Base-by-base conservation (phyloP, 2,329 filamentous ascomycete genomes). In the Pestalotiopsis fici region DNA sequence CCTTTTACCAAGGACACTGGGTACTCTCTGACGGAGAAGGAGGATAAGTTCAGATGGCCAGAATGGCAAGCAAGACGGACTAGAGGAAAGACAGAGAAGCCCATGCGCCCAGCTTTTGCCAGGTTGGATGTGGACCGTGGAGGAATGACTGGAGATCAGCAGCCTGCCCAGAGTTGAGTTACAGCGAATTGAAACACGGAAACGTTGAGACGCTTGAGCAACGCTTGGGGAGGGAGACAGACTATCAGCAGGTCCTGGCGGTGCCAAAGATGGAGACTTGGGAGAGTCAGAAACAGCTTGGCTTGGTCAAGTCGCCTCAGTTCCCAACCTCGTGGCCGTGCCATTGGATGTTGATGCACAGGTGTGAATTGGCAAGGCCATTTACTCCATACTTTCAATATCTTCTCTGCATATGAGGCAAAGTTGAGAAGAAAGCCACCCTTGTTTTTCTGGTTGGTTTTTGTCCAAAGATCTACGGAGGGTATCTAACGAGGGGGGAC, bases 191-290 rank as follows among this genome's bases (percentile, higher is more conserved):
- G 61, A 64, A 64, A 64, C 61, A 54, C 47, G 43, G 61, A 64
- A 64, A 64, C 61, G 61, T 64, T 64, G 61, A 55, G 61, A 64
- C 61, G 61, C 61, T 39, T 64, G 61, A 27, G 60, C 35, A 37
- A n/a, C 39, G 60, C 31, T 47, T 47, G 35, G 35, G 57, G 31
- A 25, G 23, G 55, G 25, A 18, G 43, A 18, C 18, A 50, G 43
- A 50, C 43, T 50, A 50, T 50, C 43, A 50, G 43, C 43, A 50
- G 43, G 18, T 50, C 43, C 43, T 50, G 43, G 43, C n/a, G 43
- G 18, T 50, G 43, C 43, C 23, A 57, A 13, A 27, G 59, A 50
- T 43, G 59, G 15, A 43, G 25, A 21, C 21, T n/a, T 18, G n/a
- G 31, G 37, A 37, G 37, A 43, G 37, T 37, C 59, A 62, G 59